Evolutionary conservation across 805 yeast species (phyloP), one percentile per base, ranked within the genome.

Genomic region (Soucietia sequanensis): DNA sequence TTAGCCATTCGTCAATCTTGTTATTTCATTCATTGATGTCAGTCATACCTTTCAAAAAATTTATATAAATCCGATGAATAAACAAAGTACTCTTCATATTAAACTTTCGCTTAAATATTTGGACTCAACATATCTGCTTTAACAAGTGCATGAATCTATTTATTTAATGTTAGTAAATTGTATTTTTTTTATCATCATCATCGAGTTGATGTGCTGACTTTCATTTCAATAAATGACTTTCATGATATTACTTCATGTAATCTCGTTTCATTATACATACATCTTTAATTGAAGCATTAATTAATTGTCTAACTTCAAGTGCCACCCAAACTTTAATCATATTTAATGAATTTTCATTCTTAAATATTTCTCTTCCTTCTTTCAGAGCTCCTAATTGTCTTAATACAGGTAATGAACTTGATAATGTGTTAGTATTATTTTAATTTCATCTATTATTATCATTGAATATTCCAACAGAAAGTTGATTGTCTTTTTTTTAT

Each of bases 281-380:
- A 47, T 83, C 96, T 53, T 82, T 85, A 8, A 88, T 75, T 2
- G 95, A 83, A 14, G 95, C 86, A 45, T 72, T 80, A 57, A 91
- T 80, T 50, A 90, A 80, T 56, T 85, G 93, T 52, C 97, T 76
- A 4, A 86, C 84, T 61, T 91, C 98, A 24, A 91, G 65, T 0
- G 95, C 90, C 33, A 87, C 51, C 97, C 97, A 91, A 9, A 91
- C 88, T 56, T 86, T 85, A 38, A 86, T 62, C 96, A 91, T 86
- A 15, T 85, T 80, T 19, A 85, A 42, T n/a, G 80, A 72, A 44
- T 81, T 80, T 27, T 73, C 74, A 54, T 73, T 72, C 44, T 68
- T 64, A 35, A 79, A 56, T 14, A 82, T 63, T 40, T 78, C 70
- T 45, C 77, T 66, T 4, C 84, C 82, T 42, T 84, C 91, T 46